Base-by-base conservation (phyloP, 208 protist species). In the Trypanosoma theileri region DNA sequence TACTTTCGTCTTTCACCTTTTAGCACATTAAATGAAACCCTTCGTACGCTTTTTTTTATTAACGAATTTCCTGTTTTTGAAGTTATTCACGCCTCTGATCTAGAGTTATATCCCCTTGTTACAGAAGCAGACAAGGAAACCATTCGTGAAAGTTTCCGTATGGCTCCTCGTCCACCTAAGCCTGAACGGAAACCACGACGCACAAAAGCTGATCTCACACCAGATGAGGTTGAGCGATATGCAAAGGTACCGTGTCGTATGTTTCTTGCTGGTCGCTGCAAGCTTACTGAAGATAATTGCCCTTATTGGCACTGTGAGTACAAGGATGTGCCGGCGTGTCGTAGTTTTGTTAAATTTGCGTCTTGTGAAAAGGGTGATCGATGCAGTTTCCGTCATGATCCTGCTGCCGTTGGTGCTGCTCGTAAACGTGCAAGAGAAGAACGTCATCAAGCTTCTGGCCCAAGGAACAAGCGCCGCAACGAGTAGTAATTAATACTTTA, bases 11-110 rank as follows among this genome's bases (percentile, higher is more conserved):
- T 96, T 0, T 64, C 82, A 19, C 74, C 79, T 0, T 55, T 71
- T 21, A 59, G 79, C 17, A 93, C 91, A 21, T 68, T 96, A 14
- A 86, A 91, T 55, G 86, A 92, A 46, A 83, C 77, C 45, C 54
- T 96, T 41, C 88, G 91, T 21, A 76, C 69, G 0, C 66, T 96
- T 13, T 96, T 92, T 68, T 94, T 93, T 54, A 75, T 96, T 6
- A 94, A 83, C 56, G 91, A 96, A 79, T 96, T 83, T 59, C 91
- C 91, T 19, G 84, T 89, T 10, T 88, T 96, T 52, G 63, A 84
- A 8, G 84, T 96, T 7, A 70, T 94, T 12, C 83, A 79, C 31
- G 71, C 54, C 0, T 69, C 57, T 0, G 70, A 82, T 26, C 64
- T 88, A 9, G 59, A 26, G 16, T 45, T 54, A 44, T 91, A 82